Percentiles rank a stretch among this genome's conserved stretches.
These are phyloP conservation scores for Debaryomyces castellii DNA, from an alignment of 805 yeast genomes.

Conservation along the genomic window DNA sequence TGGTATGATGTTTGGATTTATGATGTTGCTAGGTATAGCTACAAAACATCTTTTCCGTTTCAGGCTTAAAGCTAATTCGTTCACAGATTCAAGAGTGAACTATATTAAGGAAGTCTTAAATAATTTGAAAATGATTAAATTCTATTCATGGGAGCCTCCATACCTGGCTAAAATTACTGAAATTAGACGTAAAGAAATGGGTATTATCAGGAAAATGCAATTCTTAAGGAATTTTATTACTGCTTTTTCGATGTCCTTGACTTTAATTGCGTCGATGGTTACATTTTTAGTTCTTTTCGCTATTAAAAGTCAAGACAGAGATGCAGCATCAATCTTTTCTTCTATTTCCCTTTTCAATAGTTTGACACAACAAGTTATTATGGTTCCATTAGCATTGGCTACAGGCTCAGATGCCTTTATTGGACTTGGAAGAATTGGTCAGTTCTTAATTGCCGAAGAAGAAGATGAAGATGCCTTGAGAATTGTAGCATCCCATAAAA, in stretches of 20 bases:
- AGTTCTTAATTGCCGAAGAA: slow-evolving; percentile 47
- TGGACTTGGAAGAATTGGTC: slow-evolving; percentile 59
- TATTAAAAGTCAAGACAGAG: slow-evolving; percentile 27
- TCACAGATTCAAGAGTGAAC: slow-evolving; percentile 76
- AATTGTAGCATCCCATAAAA: slow-evolving; percentile 25
- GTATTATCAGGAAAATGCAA: slow-evolving; percentile 60
- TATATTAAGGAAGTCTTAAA: slow-evolving; percentile 76
- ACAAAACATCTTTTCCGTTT: slow-evolving; percentile 53
- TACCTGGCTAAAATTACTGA: slow-evolving; percentile 56
- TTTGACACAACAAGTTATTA: slow-evolving; percentile 59
- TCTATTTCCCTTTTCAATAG: slow-evolving; percentile 68
- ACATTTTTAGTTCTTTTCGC: slow-evolving; percentile 40
- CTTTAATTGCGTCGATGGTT: slow-evolving; percentile 70
- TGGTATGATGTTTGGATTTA: slow-evolving; percentile 52
- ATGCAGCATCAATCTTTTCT: slow-evolving; percentile 66
- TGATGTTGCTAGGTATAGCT: slow-evolving; percentile 43
- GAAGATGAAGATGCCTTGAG: slow-evolving; percentile 32
- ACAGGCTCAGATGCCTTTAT: slow-evolving; percentile 67
- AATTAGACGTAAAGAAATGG: slow-evolving; percentile 63
- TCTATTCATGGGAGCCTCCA: slow-evolving; percentile 89
- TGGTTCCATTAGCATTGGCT: slow-evolving; percentile 70
- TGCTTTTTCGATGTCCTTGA: slow-evolving; percentile 65
- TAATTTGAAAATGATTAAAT: slow-evolving; percentile 79
- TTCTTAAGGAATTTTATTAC: slow-evolving; percentile 58
- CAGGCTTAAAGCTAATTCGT: slow-evolving; percentile 57